These are phyloP conservation scores for Grosmannia huntii DNA, from an alignment of 2,329 filamentous ascomycete genomes.

Conservation along the genomic window DNA sequence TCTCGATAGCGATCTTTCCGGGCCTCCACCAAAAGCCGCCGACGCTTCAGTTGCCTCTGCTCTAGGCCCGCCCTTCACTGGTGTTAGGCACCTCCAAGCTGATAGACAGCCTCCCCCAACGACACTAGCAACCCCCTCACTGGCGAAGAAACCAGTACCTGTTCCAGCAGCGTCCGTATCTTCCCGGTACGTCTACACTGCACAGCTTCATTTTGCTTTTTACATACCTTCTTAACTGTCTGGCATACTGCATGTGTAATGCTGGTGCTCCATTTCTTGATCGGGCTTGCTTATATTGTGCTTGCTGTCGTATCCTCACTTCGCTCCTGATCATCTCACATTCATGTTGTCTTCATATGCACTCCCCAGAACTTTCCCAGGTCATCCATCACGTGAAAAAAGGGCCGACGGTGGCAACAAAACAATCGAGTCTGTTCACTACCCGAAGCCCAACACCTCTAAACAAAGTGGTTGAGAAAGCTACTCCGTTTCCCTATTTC, in stretches of 20 bases:
- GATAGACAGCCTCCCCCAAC: background rate
- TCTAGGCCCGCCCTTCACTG: background rate
- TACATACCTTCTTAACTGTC: background rate
- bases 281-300: background rate
- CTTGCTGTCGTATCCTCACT: background rate
- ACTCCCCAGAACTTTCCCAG: background rate
- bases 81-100: background rate
- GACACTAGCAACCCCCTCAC: background rate
- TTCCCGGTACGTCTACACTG: background rate
- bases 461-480: background rate
- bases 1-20: slow-evolving; percentile 34
- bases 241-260: background rate
- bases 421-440: background rate
- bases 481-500: background rate
- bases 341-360: background rate
- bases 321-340: no score
- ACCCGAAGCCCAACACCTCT: background rate
- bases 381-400: background rate
- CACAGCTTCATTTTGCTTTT: background rate
- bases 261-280: background rate
- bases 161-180: background rate
- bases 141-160: background rate
- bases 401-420: background rate
- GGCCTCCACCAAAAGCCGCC: slow-evolving; percentile 1
- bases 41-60: slow-evolving; percentile 3